Conservation (phyloP, 495 filamentous ascomycete species). For the Daldinia bambusicola region DNA sequence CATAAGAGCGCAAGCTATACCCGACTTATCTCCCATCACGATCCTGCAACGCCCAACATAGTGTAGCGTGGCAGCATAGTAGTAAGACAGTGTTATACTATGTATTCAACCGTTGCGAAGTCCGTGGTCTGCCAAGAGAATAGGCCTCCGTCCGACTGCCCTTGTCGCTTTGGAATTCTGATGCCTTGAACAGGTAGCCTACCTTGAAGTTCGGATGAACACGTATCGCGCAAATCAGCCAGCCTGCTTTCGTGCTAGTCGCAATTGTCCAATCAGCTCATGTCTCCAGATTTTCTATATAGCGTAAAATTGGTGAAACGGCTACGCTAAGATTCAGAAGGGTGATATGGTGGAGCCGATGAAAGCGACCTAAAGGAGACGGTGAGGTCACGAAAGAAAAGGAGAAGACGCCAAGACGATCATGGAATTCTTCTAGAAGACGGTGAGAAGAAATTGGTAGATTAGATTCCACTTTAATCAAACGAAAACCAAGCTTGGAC, state of each 20-base stretch:
- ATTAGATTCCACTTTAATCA: slow-evolving; percentile 42
- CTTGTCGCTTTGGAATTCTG: background rate
- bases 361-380: slow-evolving; percentile 11
- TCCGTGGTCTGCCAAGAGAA: slow-evolving; percentile 29
- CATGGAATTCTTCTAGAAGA: slow-evolving; percentile 43
- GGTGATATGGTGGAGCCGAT: slow-evolving; percentile 31
- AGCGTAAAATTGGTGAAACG: slow-evolving; percentile 29
- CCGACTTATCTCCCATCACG: slow-evolving; percentile 15
- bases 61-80: too few relatives aligned
- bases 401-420: slow-evolving; percentile 26
- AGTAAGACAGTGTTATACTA: too few relatives aligned
- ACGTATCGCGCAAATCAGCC: background rate
- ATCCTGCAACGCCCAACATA: background rate
- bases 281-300: background rate
- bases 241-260: background rate
- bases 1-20: slow-evolving; percentile 14
- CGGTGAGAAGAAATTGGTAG: slow-evolving; percentile 30
- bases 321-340: slow-evolving; percentile 28
- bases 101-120: slow-evolving; percentile 20
- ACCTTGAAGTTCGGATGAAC: background rate
- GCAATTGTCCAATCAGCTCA: background rate
- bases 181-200: background rate
- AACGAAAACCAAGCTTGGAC: slow-evolving; percentile 13
- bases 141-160: slow-evolving; percentile 15
- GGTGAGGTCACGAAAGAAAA: slow-evolving; percentile 33